These are phyloP conservation scores for Alternaria sp. DNA, from an alignment of 2,329 filamentous ascomycete species.

Conservation along the genomic window DNA sequence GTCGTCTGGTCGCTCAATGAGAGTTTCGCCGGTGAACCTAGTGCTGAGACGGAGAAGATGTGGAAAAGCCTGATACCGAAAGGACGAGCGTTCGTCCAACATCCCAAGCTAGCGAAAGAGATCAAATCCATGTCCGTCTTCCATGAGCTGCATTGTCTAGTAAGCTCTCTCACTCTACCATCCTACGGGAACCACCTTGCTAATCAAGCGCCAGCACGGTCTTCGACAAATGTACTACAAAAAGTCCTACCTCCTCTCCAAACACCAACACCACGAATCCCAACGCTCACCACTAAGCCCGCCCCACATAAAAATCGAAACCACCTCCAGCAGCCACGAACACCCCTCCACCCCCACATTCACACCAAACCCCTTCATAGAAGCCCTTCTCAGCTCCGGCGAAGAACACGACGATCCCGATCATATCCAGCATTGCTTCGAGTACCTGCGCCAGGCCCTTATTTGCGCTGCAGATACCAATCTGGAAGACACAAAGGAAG, in stretches of 20 bases:
- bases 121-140: constrained; percentile 9
- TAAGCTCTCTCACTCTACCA: no score
- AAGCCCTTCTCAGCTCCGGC: not conserved
- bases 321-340: not conserved
- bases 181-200: no score
- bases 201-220: not conserved
- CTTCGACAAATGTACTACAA: constrained; percentile 4
- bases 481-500: constrained; percentile 12
- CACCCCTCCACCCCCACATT: not conserved
- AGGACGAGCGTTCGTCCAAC: constrained; percentile 4
- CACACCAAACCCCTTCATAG: constrained; percentile 3
- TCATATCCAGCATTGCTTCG: constrained; percentile 29
- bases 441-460: constrained; percentile 34
- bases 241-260: constrained; percentile 7
- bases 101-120: constrained; percentile 1
- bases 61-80: constrained; percentile 4
- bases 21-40: constrained; percentile 56
- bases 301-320: not conserved
- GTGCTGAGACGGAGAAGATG: constrained; percentile 32
- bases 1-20: constrained; percentile 36
- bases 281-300: not conserved
- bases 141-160: constrained; percentile 14
- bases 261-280: not conserved
- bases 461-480: constrained; percentile 36
- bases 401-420: not conserved